These are phyloP conservation scores for Ganoderma sinense DNA, from an alignment of 1,284 basidiomycete species.

Conservation along the genomic window DNA sequence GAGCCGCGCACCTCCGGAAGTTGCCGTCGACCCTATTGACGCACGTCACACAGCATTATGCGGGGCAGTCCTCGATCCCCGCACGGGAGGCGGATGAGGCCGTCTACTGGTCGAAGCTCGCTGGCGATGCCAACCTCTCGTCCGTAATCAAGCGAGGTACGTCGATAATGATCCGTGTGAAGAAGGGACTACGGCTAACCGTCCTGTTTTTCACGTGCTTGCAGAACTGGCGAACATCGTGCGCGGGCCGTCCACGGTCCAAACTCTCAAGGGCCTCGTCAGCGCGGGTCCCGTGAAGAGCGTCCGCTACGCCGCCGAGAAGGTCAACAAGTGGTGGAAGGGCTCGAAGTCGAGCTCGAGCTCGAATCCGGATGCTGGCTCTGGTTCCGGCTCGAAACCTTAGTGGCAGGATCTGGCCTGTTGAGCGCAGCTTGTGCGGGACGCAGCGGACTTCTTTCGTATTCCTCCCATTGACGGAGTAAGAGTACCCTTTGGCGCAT, in stretches of 20 bases:
- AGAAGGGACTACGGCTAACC: background rate
- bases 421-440: constrained; percentile 24
- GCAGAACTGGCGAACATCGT: constrained; percentile 84
- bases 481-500: background rate
- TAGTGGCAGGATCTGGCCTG: constrained; percentile 2
- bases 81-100: constrained; percentile 64
- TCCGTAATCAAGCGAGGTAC: constrained; percentile 66
- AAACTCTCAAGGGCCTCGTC: constrained; percentile 87
- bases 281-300: constrained; percentile 87
- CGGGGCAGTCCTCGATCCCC: constrained; percentile 39
- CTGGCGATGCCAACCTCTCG: constrained; percentile 66
- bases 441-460: constrained; percentile 21
- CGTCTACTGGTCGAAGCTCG: constrained; percentile 80
- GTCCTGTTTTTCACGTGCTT: background rate
- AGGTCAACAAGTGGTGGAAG: constrained; percentile 87
- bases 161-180: constrained; percentile 10
- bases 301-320: constrained; percentile 75
- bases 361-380: constrained; percentile 10
- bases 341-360: constrained; percentile 39
- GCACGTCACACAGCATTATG: constrained; percentile 64
- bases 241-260: constrained; percentile 82
- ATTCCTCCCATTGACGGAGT: background rate
- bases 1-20: constrained; percentile 78
- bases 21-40: constrained; percentile 74
- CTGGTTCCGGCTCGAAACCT: constrained; percentile 19